Percentiles rank a stretch among this genome's conserved stretches.
Evolutionary conservation across 768 basidiomycete genomes (phyloP).

Genomic region (Amanita rubescens): DNA sequence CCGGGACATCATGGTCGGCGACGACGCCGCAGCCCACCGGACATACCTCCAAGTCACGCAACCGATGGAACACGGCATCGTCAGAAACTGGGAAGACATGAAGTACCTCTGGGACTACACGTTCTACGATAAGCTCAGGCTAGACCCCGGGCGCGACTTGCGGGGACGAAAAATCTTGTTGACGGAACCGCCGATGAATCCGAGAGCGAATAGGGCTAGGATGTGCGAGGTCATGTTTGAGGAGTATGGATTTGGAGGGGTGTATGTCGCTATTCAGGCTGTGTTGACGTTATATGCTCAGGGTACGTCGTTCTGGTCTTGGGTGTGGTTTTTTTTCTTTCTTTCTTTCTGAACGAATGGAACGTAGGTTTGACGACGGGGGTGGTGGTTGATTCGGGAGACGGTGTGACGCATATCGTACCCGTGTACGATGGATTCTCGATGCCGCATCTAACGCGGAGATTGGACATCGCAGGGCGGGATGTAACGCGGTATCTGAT

Average conservation of each 20-base stretch:
- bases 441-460: conserved; percentile 88
- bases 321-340: background rate
- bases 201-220: conserved; percentile 81
- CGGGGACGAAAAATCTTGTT: conserved; percentile 83
- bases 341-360: too few relatives aligned
- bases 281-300: conserved; percentile 98
- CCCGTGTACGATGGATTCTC: conserved; percentile 98
- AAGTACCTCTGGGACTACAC: conserved; percentile 97
- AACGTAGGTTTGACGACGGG: conserved; percentile 87
- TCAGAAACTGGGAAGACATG: conserved; percentile 99
- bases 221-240: conserved; percentile 99
- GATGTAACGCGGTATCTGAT: conserved; percentile 99
- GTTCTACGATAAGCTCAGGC: conserved; percentile 88
- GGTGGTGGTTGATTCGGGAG: conserved; percentile 98
- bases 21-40: conserved; percentile 90
- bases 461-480: conserved; percentile 95
- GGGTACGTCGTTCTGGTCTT: conserved; percentile 57
- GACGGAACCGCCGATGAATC: conserved; percentile 99
- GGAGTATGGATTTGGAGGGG: conserved; percentile 91
- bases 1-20: conserved; percentile 98
- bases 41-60: conserved; percentile 96
- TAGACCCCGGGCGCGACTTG: conserved; percentile 47
- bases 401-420: conserved; percentile 98
- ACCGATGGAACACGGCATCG: conserved; percentile 99
- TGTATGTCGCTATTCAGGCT: conserved; percentile 98